Percentiles rank a stretch among this genome's conserved stretches.
Evolutionary conservation across 805 yeast species (phyloP).

Genomic region (Kuraishia floccosa): DNA sequence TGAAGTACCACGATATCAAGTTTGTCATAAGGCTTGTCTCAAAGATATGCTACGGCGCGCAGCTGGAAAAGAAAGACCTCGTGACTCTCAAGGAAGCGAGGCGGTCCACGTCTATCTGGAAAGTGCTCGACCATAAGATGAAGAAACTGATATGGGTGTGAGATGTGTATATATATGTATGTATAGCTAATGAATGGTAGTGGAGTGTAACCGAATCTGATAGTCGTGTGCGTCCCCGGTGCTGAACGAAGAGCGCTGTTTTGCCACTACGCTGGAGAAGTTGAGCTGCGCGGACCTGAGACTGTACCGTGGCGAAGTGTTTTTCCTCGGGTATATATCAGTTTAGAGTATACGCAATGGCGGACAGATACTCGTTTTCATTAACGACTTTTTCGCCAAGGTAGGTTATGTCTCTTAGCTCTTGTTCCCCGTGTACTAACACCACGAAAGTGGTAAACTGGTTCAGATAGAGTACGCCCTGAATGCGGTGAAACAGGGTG

Average conservation of each 20-base stretch:
- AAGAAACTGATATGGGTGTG: constrained; percentile 26
- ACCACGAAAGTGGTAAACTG: constrained; percentile 70
- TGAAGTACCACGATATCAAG: constrained; percentile 7
- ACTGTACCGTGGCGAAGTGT: no score
- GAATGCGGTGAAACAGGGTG: constrained; percentile 96
- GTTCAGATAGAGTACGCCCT: constrained; percentile 97
- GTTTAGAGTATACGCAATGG: constrained; percentile 61
- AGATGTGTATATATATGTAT: not conserved
- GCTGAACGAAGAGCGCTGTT: no score
- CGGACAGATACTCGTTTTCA: constrained; percentile 96
- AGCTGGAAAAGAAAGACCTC: constrained; percentile 17
- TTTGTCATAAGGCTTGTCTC: constrained; percentile 8
- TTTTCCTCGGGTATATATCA: no score
- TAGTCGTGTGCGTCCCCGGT: no score
- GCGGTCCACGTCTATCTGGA: constrained; percentile 19
- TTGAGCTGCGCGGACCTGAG: no score
- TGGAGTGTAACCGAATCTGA: no score
- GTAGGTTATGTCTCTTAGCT: constrained; percentile 28
- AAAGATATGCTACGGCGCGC: constrained; percentile 10
- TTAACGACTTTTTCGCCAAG: constrained; percentile 96
- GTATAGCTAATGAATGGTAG: not conserved
- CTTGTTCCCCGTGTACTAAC: constrained; percentile 2
- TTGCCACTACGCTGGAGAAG: no score
- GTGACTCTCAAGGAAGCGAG: constrained; percentile 23
- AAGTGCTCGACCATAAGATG: constrained; percentile 20